These are phyloP conservation scores for Fusarium austroafricanum DNA, from an alignment of 2,329 filamentous ascomycete genomes.

Conservation along the genomic window DNA sequence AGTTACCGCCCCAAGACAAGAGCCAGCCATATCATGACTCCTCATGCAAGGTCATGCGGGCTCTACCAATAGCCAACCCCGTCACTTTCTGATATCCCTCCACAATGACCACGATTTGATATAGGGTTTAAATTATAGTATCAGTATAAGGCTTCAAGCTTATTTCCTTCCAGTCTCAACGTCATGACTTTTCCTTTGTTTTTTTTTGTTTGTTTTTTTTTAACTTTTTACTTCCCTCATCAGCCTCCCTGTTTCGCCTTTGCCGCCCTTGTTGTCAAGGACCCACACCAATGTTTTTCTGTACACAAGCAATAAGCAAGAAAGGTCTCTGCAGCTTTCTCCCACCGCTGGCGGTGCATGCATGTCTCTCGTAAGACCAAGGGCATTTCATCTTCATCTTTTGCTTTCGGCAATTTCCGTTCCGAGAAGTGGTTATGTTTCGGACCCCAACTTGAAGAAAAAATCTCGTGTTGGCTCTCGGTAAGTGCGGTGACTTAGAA, in stretches of 20 bases:
- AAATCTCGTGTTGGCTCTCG: not conserved
- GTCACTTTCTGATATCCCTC: constrained; percentile 18
- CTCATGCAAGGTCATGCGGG: constrained; percentile 17
- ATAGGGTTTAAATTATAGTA: constrained; percentile 13
- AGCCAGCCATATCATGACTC: constrained; percentile 35
- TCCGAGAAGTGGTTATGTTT: constrained; percentile 15
- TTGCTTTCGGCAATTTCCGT: constrained; percentile 27
- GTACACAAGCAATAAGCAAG: not conserved
- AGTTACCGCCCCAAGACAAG: constrained; percentile 17
- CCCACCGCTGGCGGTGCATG: constrained; percentile 6
- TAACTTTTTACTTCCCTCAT: constrained; percentile 1
- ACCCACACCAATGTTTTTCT: not conserved
- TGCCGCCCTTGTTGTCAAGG: not conserved
- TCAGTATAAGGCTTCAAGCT: constrained; percentile 23
- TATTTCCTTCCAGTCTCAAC: constrained; percentile 28
- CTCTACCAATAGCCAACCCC: constrained; percentile 38
- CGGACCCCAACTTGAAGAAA: not conserved
- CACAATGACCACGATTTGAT: constrained; percentile 18
- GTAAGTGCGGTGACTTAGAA: not conserved
- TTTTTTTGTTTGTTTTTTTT: constrained; percentile 16
- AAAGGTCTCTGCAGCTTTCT: constrained; percentile 6
- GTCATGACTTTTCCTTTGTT: constrained; percentile 27
- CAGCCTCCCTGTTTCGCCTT: constrained; percentile 11
- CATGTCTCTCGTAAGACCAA: constrained; percentile 7
- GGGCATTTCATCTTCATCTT: not conserved